Percentiles rank a stretch among this genome's conserved stretches.
phyloP scores from a whole-genome alignment of 805 yeast species.

The Zygotorulaspora sp. region DNA sequence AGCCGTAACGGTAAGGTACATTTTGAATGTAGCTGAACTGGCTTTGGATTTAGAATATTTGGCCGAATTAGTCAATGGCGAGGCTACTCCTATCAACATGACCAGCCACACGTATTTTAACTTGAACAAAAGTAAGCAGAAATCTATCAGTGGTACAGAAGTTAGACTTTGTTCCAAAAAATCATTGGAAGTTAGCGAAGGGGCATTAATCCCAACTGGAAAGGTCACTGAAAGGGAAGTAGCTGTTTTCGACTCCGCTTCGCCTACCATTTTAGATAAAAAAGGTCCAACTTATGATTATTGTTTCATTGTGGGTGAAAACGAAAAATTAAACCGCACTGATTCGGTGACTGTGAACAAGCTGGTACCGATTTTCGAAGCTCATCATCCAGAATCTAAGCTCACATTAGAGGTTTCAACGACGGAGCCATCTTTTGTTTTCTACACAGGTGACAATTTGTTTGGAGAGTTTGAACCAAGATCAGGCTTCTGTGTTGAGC shows the following conservation, averaged over 20 bases:
- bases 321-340: slow-evolving; percentile 41
- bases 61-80: slow-evolving; percentile 28
- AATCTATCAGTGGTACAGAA: slow-evolving; percentile 38
- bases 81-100: slow-evolving; percentile 49
- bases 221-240: slow-evolving; percentile 29
- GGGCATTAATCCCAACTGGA: slow-evolving; percentile 46
- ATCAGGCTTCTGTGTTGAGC: slow-evolving; percentile 60
- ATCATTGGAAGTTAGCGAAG: slow-evolving; percentile 41
- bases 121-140: slow-evolving; percentile 34
- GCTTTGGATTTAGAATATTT: slow-evolving; percentile 48
- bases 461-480: slow-evolving; percentile 37
- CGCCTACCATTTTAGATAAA: slow-evolving; percentile 29
- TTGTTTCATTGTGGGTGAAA: slow-evolving; percentile 41
- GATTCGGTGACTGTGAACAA: slow-evolving; percentile 41
- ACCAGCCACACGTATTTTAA: slow-evolving; percentile 65
- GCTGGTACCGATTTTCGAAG: slow-evolving; percentile 39
- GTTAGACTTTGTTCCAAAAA: slow-evolving; percentile 38
- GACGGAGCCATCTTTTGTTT: slow-evolving; percentile 64
- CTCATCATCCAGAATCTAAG: slow-evolving; percentile 43
- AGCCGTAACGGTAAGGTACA: slow-evolving; percentile 44
- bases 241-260: slow-evolving; percentile 25
- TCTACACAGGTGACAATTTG: slow-evolving; percentile 57
- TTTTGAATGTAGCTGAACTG: slow-evolving; percentile 34
- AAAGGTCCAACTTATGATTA: slow-evolving; percentile 41
- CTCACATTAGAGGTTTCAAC: slow-evolving; percentile 42